A percentile compares a stretch with the other conserved stretches of the same genome.
Evolutionary conservation across 495 filamentous ascomycete species (phyloP).

Genomic region (Usnea hakonensis): DNA sequence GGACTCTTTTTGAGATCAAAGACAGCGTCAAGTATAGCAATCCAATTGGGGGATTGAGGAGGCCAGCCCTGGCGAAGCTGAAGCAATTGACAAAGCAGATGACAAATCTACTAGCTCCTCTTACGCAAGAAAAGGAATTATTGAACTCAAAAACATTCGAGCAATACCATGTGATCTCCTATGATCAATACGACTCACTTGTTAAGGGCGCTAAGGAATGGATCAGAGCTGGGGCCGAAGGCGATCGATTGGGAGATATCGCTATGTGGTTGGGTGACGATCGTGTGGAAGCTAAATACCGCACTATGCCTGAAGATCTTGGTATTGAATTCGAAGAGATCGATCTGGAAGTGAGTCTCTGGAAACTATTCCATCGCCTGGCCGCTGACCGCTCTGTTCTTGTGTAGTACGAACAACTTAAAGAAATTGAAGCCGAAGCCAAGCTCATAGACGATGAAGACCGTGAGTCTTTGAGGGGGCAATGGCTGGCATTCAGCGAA

Average conservation of each 20-base stretch:
- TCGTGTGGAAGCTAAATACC: slow-evolving; percentile 33
- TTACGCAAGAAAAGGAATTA: slow-evolving; percentile 28
- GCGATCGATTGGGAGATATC: slow-evolving; percentile 42
- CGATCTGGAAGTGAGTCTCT: too few species aligned
- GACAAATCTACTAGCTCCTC: slow-evolving; percentile 38
- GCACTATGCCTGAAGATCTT: slow-evolving; percentile 37
- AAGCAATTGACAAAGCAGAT: slow-evolving; percentile 42
- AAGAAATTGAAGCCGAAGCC: slow-evolving; percentile 58
- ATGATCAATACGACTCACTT: slow-evolving; percentile 56
- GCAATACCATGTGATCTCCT: slow-evolving; percentile 50
- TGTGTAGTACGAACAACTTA: slow-evolving; percentile 54
- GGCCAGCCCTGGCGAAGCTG: slow-evolving; percentile 33
- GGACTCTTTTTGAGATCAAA: slow-evolving; percentile 58
- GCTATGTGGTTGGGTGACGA: slow-evolving; percentile 54
- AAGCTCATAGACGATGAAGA: slow-evolving; percentile 42
- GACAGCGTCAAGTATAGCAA: slow-evolving; percentile 21
- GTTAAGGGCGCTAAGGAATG: slow-evolving; percentile 44
- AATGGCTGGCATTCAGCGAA: slow-evolving; percentile 38
- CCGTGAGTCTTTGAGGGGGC: slow-evolving; percentile 47
- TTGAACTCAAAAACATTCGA: slow-evolving; percentile 44
- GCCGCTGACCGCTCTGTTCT: too few species aligned
- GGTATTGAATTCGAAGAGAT: slow-evolving; percentile 51
- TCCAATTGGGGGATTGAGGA: slow-evolving; percentile 31
- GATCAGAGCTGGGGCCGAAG: slow-evolving; percentile 32
- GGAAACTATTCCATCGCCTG: too few species aligned